A percentile compares a stretch with the other conserved stretches of the same genome.
These are phyloP conservation scores for Fusarium proliferatum DNA, from an alignment of 2,329 filamentous ascomycete genomes.

Conservation along the genomic window DNA sequence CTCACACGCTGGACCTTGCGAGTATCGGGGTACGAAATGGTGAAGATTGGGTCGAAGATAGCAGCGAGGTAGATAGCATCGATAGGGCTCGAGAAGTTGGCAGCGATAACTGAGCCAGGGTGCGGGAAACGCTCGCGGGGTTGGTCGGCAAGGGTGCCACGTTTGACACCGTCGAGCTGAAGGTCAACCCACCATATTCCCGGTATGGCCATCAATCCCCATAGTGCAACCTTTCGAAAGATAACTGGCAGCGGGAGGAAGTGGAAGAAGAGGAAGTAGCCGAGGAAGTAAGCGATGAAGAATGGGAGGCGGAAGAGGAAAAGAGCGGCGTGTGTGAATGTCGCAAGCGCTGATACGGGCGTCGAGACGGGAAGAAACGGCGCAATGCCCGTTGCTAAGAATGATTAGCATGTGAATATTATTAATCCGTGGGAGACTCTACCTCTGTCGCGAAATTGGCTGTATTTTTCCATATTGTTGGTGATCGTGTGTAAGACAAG, in stretches of 20 bases:
- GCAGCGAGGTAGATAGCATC: conserved; percentile 94
- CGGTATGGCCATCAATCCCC: conserved; percentile 87
- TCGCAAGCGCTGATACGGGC: conserved; percentile 70
- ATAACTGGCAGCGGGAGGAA: conserved; percentile 75
- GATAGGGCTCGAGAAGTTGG: conserved; percentile 91
- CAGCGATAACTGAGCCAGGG: conserved; percentile 84
- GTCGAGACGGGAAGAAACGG: conserved; percentile 89
- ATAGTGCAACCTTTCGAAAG: conserved; percentile 84
- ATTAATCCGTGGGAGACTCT: conserved; percentile 20
- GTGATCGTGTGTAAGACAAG: conserved; percentile 18
- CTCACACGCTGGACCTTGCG: conserved; percentile 80
- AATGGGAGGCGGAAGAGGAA: conserved; percentile 85
- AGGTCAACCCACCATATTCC: conserved; percentile 99
- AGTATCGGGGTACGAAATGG: conserved; percentile 80
- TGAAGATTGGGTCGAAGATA: conserved; percentile 97
- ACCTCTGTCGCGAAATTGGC: conserved; percentile 92
- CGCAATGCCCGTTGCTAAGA: conserved; percentile 88
- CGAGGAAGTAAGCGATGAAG: conserved; percentile 72
- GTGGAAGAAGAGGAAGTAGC: conserved; percentile 86
- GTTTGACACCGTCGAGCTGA: conserved; percentile 96
- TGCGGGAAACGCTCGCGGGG: conserved; percentile 80
- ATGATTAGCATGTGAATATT: conserved; percentile 21
- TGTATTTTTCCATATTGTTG: conserved; percentile 87
- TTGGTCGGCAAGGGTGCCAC: conserved; percentile 84
- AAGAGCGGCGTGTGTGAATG: conserved; percentile 74